Conservation (phyloP, 495 filamentous ascomycete species). For the Aspergillus taichungensis region DNA sequence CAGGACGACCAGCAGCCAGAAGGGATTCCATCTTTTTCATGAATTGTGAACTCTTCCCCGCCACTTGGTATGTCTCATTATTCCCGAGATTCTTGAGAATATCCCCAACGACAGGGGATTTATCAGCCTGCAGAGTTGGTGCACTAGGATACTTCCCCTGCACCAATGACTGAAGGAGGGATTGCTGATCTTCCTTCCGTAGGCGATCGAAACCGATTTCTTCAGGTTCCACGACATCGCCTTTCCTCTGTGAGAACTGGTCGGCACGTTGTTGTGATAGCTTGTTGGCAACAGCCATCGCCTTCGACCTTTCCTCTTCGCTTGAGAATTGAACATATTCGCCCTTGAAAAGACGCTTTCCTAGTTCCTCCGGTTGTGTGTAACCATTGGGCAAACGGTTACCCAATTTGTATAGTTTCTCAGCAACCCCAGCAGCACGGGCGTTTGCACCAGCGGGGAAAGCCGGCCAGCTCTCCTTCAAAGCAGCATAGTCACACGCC, state of each 20-base stretch:
- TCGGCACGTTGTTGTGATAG: slow-evolving; percentile 31
- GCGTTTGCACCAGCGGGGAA: slow-evolving; percentile 25
- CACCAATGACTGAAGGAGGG: slow-evolving; percentile 66
- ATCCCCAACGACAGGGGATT: slow-evolving; percentile 24
- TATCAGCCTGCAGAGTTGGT: slow-evolving; percentile 7
- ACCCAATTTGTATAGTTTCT: slow-evolving; percentile 28
- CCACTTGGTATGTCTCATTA: slow-evolving; percentile 37
- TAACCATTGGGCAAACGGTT: slow-evolving; percentile 33
- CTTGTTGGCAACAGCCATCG: slow-evolving; percentile 27
- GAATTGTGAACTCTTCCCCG: slow-evolving; percentile 33
- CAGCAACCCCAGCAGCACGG: slow-evolving; percentile 23
- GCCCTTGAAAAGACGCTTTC: slow-evolving; percentile 29
- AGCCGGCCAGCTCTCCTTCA: slow-evolving; percentile 37
- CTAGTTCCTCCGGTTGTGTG: slow-evolving; percentile 30
- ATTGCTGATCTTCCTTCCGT: slow-evolving; percentile 47
- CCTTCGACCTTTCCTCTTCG: slow-evolving; percentile 31
- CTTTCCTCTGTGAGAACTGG: slow-evolving; percentile 32
- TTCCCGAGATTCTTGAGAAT: slow-evolving; percentile 32
- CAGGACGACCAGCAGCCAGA: slow-evolving; percentile 20
- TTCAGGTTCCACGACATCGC: slow-evolving; percentile 30
- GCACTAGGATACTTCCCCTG: slow-evolving; percentile 35
- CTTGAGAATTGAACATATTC: slow-evolving; percentile 34
- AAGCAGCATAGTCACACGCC: slow-evolving; percentile 16
- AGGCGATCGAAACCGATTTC: slow-evolving; percentile 33
- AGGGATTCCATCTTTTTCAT: slow-evolving; percentile 37